phyloP scores from a whole-genome alignment of 2,329 filamentous ascomycete genomes.

The Ophiostoma sp. region DNA sequence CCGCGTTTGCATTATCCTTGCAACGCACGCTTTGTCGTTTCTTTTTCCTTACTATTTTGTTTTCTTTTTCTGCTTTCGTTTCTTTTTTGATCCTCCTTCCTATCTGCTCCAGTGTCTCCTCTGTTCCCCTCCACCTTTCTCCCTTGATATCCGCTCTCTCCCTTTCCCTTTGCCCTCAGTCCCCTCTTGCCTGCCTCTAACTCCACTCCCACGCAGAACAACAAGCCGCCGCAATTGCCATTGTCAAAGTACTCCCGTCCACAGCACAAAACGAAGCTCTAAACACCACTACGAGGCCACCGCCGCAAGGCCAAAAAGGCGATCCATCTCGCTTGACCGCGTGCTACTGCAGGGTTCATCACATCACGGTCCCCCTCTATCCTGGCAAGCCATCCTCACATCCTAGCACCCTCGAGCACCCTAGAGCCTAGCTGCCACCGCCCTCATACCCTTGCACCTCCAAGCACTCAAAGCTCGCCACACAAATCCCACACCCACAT shows the following conservation, averaged over 20 bases:
- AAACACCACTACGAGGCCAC: not conserved
- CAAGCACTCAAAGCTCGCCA: not conserved
- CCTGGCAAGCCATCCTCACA: not conserved
- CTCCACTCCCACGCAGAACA: conserved; percentile 13
- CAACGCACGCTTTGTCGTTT: not conserved
- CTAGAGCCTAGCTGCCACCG: not conserved
- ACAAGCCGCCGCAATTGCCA: not conserved
- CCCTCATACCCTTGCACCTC: not conserved
- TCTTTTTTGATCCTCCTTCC: not conserved
- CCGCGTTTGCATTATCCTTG: not conserved
- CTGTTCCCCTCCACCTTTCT: not conserved
- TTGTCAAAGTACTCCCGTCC: not conserved
- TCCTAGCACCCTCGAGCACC: not conserved
- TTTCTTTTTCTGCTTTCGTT: not conserved
- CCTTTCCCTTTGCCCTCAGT: not conserved
- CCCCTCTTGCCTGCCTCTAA: not conserved
- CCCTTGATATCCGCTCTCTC: conserved; percentile 12
- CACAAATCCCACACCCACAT: not conserved
- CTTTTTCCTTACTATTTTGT: not conserved
- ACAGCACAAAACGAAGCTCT: not conserved
- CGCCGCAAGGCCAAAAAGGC: not conserved
- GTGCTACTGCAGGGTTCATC: conserved; percentile 23
- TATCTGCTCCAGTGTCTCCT: not conserved
- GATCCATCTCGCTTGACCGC: conserved; percentile 23
- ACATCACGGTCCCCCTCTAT: conserved; percentile 11